Percentiles rank a stretch among this genome's conserved stretches.
Conservation (phyloP, 352 stramenopile genomes). For the Thraustotheca clavata region DNA sequence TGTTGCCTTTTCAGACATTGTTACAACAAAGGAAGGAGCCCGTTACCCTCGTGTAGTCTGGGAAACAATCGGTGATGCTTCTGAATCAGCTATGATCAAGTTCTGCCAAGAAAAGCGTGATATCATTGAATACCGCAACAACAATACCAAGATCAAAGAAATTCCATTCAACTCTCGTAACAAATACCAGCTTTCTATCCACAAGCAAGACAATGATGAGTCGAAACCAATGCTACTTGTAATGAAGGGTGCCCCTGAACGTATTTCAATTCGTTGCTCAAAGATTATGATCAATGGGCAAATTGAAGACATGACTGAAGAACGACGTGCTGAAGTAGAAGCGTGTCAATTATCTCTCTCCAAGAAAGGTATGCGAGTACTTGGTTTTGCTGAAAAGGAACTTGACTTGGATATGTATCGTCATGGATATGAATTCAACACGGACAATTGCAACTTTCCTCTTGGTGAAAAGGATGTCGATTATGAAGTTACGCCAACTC, state of each 20-base stretch:
- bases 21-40: conserved; percentile 31
- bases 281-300: conserved; percentile 59
- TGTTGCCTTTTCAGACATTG: conserved; percentile 45
- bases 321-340: conserved; percentile 74
- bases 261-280: conserved; percentile 88
- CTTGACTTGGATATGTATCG: conserved; percentile 41
- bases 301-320: conserved; percentile 78
- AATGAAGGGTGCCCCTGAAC: conserved; percentile 96
- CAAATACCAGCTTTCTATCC: conserved; percentile 78
- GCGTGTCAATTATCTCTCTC: conserved; percentile 39
- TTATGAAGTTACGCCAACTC: conserved; percentile 56
- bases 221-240: conserved; percentile 51
- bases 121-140: conserved; percentile 54
- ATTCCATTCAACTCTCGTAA: conserved; percentile 82
- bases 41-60: conserved; percentile 27
- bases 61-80: conserved; percentile 67
- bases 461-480: conserved; percentile 78
- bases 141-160: conserved; percentile 71
- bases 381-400: conserved; percentile 53
- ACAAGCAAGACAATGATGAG: conserved; percentile 72
- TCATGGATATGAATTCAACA: conserved; percentile 63
- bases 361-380: conserved; percentile 63
- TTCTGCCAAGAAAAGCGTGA: conserved; percentile 69
- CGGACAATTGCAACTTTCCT: conserved; percentile 76
- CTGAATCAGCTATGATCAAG: conserved; percentile 81